These are phyloP conservation scores for Vitis hybrid DNA, from an alignment of 177 flowering plant species.

Conservation along the genomic window DNA sequence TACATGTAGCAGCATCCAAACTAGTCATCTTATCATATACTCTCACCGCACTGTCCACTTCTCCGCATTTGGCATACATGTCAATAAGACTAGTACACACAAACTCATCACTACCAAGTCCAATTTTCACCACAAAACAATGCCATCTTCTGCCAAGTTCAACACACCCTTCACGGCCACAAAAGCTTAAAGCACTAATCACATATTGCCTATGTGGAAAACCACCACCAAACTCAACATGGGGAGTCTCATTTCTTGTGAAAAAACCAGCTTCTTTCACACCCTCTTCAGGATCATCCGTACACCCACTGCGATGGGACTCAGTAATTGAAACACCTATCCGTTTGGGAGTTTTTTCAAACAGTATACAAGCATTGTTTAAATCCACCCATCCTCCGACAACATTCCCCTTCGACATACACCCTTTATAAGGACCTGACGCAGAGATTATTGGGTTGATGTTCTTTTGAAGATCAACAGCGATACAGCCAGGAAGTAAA, in stretches of 20 bases:
- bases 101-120: slow-evolving; percentile 19
- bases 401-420: not conserved
- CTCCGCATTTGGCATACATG: slow-evolving; percentile 24
- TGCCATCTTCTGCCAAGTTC: slow-evolving; percentile 19
- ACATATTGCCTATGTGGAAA: slow-evolving; percentile 5
- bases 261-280: not conserved
- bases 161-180: slow-evolving; percentile 7
- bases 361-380: not conserved
- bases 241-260: not conserved
- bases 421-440: not conserved
- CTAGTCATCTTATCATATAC: slow-evolving; percentile 12
- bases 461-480: not conserved
- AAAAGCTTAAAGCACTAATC: slow-evolving; percentile 10
- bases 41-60: slow-evolving; percentile 13
- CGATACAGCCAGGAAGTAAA: not conserved
- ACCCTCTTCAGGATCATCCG: too few relatives aligned
- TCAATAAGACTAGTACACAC: slow-evolving; percentile 14
- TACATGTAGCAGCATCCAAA: slow-evolving; percentile 20
- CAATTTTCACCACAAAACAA: slow-evolving; percentile 19
- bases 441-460: not conserved
- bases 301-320: not conserved
- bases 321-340: not conserved
- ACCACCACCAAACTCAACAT: not conserved
- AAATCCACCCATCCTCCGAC: not conserved
- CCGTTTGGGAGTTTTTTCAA: slow-evolving; percentile 6